Conservation (phyloP, 768 basidiomycete genomes). For the Tephrocybe sp. region DNA sequence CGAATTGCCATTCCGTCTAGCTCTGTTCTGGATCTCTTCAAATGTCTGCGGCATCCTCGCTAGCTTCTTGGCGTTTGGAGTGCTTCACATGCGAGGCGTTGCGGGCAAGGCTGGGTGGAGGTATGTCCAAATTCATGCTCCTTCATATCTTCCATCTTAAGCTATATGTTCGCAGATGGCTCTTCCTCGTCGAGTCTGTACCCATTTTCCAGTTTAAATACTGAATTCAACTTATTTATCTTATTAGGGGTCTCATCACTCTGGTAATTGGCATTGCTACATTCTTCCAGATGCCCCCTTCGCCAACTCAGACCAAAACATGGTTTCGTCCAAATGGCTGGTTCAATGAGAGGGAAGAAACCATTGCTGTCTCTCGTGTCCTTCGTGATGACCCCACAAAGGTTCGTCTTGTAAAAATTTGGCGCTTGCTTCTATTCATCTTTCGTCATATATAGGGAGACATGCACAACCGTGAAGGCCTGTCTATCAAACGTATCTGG, state of each 20-base stretch:
- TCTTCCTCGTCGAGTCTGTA: conserved; percentile 55
- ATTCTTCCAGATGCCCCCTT: conserved; percentile 61
- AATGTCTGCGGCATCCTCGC: conserved; percentile 45
- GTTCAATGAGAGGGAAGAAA: conserved; percentile 63
- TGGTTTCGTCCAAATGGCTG: conserved; percentile 63
- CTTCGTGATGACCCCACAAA: conserved; percentile 67
- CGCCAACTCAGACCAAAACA: conserved; percentile 57
- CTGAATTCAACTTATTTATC: not conserved
- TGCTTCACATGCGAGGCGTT: conserved; percentile 57
- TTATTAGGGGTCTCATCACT: conserved; percentile 41
- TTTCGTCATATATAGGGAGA: conserved; percentile 41
- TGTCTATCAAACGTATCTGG: conserved; percentile 51
- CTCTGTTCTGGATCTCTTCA: conserved; percentile 55
- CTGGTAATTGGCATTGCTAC: conserved; percentile 51
- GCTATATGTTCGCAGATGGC: conserved; percentile 34
- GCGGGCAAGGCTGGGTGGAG: conserved; percentile 54
- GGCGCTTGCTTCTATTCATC: not conserved
- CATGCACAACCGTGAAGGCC: conserved; percentile 71
- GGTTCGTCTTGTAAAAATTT: conserved; percentile 21
- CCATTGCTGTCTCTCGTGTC: conserved; percentile 58
- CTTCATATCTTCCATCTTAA: not conserved
- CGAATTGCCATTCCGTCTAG: conserved; percentile 56
- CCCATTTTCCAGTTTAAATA: not conserved
- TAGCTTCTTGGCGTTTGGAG: conserved; percentile 60
- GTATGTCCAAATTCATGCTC: not conserved